A percentile compares a stretch with the other conserved stretches of the same genome.
These are phyloP conservation scores for Monoraphidium neglectum DNA, from an alignment of 139 green algal species.

Conservation along the genomic window DNA sequence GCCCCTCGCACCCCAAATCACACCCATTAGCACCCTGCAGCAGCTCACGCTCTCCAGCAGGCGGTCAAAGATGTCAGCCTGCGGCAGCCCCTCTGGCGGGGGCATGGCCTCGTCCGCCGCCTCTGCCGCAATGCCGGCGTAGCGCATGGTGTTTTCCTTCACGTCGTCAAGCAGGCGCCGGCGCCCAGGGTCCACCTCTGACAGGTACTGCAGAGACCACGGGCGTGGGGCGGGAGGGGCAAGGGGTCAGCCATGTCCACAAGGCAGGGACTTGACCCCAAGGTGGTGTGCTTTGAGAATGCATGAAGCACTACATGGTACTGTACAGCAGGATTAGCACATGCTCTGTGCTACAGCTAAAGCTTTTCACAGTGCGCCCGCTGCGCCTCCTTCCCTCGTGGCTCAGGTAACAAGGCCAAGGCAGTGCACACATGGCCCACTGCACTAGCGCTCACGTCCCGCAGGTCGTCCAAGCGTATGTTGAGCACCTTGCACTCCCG, in stretches of 20 bases:
- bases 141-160: slow-evolving; percentile 80
- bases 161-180: slow-evolving; percentile 33
- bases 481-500: slow-evolving; percentile 62
- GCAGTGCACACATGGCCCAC: not conserved
- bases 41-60: slow-evolving; percentile 66
- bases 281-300: no score
- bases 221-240: no score
- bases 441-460: slow-evolving; percentile 49
- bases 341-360: no score
- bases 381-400: no score
- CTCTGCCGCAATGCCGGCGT: slow-evolving; percentile 76
- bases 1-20: no score
- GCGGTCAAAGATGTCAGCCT: slow-evolving; percentile 85
- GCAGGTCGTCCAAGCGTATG: slow-evolving; percentile 84
- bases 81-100: slow-evolving; percentile 15
- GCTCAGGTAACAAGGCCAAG: no score
- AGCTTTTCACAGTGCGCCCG: no score
- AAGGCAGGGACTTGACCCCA: no score
- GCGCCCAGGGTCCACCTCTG: slow-evolving; percentile 1
- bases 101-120: slow-evolving; percentile 68
- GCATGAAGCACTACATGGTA: no score
- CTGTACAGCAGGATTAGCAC: no score
- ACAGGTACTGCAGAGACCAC: slow-evolving; percentile 31
- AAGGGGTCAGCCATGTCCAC: no score
- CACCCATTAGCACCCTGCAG: not conserved